These are phyloP conservation scores for Pseudofabraea citricarpa DNA, from an alignment of 2,329 filamentous ascomycete genomes.

Conservation along the genomic window DNA sequence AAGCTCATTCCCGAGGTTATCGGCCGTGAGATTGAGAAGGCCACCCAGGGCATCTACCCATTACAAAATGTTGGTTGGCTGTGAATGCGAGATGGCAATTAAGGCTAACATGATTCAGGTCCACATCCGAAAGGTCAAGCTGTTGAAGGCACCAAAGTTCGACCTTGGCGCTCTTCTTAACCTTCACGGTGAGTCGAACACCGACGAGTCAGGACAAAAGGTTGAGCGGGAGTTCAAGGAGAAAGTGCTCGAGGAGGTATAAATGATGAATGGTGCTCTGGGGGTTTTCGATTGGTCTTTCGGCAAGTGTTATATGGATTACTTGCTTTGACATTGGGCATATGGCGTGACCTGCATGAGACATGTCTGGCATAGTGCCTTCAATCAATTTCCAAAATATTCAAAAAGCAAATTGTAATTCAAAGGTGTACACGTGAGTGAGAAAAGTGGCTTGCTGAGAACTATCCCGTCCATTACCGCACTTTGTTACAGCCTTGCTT, in stretches of 20 bases:
- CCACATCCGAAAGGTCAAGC: constrained; percentile 99
- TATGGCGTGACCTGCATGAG: constrained; percentile 28
- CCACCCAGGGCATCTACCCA: constrained; percentile 98
- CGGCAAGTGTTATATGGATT: constrained; percentile 27
- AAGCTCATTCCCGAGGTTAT: constrained; percentile 99
- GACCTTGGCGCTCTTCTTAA: constrained; percentile 93
- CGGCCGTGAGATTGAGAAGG: constrained; percentile 99
- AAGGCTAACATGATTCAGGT: constrained; percentile 58
- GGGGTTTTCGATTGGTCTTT: constrained; percentile 28
- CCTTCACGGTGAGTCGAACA: constrained; percentile 95
- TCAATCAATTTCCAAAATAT: constrained; percentile 25
- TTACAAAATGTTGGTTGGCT: constrained; percentile 81
- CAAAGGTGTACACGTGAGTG: not conserved
- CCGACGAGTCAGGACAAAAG: constrained; percentile 97
- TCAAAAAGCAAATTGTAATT: constrained; percentile 15
- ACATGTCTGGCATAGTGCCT: constrained; percentile 25
- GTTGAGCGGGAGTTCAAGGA: constrained; percentile 99
- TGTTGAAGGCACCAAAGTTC: constrained; percentile 98
- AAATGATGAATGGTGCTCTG: constrained; percentile 39
- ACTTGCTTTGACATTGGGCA: constrained; percentile 23
- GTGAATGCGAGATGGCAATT: not conserved
- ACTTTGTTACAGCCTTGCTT: not conserved
- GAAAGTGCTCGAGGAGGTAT: constrained; percentile 89
- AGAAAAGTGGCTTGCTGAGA: not conserved
- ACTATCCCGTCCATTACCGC: too few relatives aligned